phyloP scores from a whole-genome alignment of 352 stramenopile genomes.

The Pythium scleroteichum region DNA sequence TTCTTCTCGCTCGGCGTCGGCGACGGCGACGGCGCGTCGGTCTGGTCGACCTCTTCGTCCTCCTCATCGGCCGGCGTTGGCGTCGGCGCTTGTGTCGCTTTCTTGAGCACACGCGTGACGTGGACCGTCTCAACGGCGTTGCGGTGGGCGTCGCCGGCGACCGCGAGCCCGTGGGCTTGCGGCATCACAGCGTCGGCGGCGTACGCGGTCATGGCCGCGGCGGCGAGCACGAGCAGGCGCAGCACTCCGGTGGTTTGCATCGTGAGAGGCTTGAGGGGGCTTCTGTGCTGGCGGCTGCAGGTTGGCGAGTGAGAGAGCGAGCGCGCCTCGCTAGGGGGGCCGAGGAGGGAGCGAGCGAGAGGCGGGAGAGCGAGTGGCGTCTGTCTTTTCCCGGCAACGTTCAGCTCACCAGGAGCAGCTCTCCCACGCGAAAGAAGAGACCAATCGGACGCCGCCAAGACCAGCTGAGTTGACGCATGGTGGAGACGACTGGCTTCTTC shows the following conservation, averaged over 20 bases:
- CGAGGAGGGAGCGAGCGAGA: too few species aligned
- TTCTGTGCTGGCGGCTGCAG: conserved; percentile 16
- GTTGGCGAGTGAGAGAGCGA: conserved; percentile 20
- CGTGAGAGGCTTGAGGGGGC: neutral
- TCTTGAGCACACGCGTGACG: conserved; percentile 26
- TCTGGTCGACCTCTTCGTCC: conserved; percentile 3
- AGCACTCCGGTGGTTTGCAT: conserved; percentile 66
- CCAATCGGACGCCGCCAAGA: too few species aligned
- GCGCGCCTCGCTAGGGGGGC: too few species aligned
- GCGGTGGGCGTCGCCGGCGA: neutral
- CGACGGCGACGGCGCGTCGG: conserved; percentile 4
- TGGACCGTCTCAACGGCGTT: conserved; percentile 5
- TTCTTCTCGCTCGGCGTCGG: conserved; percentile 20
- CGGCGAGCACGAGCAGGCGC: conserved; percentile 52
- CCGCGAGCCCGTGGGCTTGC: conserved; percentile 11
- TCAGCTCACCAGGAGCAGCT: too few species aligned
- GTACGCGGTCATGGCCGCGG: conserved; percentile 44
- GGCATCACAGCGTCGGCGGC: conserved; percentile 27
- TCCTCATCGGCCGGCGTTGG: conserved; percentile 9
- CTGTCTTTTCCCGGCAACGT: too few species aligned
- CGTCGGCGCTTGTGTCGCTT: neutral
- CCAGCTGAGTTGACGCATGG: too few species aligned
- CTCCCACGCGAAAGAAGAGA: too few species aligned
- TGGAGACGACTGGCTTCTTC: too few species aligned
- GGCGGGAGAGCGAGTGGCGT: too few species aligned